A percentile compares a stretch with the other conserved stretches of the same genome.
phyloP scores from a whole-genome alignment of 768 basidiomycete genomes.

The Suillus hirtellus region DNA sequence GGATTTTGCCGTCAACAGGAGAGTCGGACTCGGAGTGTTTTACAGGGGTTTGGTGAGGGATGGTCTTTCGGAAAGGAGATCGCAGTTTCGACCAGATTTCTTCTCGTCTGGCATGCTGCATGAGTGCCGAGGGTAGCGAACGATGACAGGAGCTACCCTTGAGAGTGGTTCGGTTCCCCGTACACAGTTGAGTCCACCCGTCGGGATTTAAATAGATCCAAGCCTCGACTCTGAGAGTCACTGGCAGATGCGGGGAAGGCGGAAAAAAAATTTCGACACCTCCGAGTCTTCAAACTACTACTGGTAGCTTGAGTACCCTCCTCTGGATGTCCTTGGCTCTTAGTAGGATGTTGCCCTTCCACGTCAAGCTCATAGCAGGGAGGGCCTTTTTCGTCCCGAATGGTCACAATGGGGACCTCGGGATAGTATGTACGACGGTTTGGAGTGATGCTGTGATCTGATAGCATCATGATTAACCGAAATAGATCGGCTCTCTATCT shows the following conservation, averaged over 20 bases:
- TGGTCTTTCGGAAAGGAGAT: constrained; percentile 23
- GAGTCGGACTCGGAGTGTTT: constrained; percentile 9
- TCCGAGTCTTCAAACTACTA: neutral
- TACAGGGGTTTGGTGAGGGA: neutral
- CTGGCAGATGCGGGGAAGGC: too few species aligned
- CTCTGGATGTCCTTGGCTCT: neutral
- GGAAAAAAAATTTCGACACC: neutral
- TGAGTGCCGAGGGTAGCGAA: constrained; percentile 15
- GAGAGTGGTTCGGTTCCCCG: neutral
- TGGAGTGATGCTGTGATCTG: too few species aligned
- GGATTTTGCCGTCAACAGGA: constrained; percentile 10
- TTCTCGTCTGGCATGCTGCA: constrained; percentile 28
- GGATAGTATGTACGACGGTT: neutral
- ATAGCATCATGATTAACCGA: too few species aligned
- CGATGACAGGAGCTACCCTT: neutral
- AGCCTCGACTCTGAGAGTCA: neutral
- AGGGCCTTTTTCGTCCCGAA: too few species aligned
- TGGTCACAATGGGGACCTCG: neutral
- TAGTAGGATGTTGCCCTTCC: neutral
- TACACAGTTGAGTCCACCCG: neutral
- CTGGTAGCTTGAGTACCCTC: too few species aligned
- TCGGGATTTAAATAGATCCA: constrained; percentile 1
- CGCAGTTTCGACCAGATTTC: constrained; percentile 25
- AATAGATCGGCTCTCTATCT: too few species aligned
- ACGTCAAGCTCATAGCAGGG: too few species aligned